Base-by-base conservation (phyloP, 306 rosid species). In the Fragaria ananassa region DNA sequence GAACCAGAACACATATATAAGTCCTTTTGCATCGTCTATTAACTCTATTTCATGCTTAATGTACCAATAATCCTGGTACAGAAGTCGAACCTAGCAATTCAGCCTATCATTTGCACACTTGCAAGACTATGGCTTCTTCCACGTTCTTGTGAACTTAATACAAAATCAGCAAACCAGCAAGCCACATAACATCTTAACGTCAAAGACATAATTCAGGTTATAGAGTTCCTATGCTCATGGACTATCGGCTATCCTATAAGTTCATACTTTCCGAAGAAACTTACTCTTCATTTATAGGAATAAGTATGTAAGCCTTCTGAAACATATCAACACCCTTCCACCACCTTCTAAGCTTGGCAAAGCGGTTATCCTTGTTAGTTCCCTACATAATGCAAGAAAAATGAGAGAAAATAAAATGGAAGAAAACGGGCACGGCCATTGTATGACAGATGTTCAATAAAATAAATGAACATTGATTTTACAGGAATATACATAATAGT, bases 241-340 rank as follows among this genome's bases (percentile, higher is more conserved):
- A 54, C 64, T 19, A 34, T 23, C 56, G n/a, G 37, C 64, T 19
- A 34, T 23, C 56, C 39, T 41, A 57, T 37, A 42, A 57, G 76
- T 29, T 54, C 12, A 47, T 13, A 42, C 45, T 41, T 74, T 54
- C 60, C 21, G 39, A 27, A 62, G 41, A 65, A 71, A 77, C 96
- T 89, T 86, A 95, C 98, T 85, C 89, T 85, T 92, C 92, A 21
- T 92, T 89, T 50, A 95, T 88, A 4, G 98, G 97, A 86, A 95
- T 88, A 79, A 95, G 90, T 76, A 95, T 74, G 68, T 92, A 95
- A 18, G 96, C 91, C 88, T 95, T 95, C 85, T 92, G 85, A 82
- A 95, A 95, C 81, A 95, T 84, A 86, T 89, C 87, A 67, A 92
- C 91, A 78, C 98, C 97, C 78, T 89, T 95, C 98, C 98, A 95